Base-by-base conservation (phyloP, 2,329 filamentous ascomycete species). In the Diaporthe sp. region DNA sequence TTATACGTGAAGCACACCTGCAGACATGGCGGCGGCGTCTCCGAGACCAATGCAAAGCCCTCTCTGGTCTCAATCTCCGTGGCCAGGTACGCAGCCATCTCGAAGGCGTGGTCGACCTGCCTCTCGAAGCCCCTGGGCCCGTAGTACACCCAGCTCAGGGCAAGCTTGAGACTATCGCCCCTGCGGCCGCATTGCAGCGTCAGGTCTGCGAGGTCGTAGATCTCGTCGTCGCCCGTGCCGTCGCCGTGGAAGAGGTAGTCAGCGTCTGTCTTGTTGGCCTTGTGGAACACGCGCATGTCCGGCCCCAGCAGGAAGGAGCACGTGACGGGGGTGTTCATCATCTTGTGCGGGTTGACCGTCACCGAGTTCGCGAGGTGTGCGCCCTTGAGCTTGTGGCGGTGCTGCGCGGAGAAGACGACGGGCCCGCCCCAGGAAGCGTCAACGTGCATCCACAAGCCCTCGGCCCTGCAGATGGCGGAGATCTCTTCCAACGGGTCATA, bases 261-360 rank as follows among this genome's bases (percentile, higher is more conserved):
- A 0, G 96, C 97, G 0, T 93, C 93, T 3, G 98, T 89, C 3
- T 94, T 98, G 85, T 98, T 98, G 17, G 95, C 95, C 62, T 85
- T 87, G 83, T 97, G 94, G 83, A 98, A 97, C 34, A 93, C 86
- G 74, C 89, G 87, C 81, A 97, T 85, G 82, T 98, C 96, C 2
- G 90, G 90, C 0, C 91, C 93, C 17, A 99, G 89, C 6, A 99
- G 89, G 86, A 98, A 98, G 0, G 94, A 96, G 85, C 96, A 98
- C 0, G 96, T 98, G 55, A 97, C 87, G 0, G 97, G 96, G 3
- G 95, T 94, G 75, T 95, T 95, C 82, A 98, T 90, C 97, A 98
- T 98, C 86, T 98, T 98, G 86, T 99, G 97, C 75, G 97, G 96
- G 84, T 98, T 98, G 73, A 98, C 90, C 2, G 95, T 95, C 53